Conservation (phyloP, 257 asterid species). For the Buddleja alternifolia region DNA sequence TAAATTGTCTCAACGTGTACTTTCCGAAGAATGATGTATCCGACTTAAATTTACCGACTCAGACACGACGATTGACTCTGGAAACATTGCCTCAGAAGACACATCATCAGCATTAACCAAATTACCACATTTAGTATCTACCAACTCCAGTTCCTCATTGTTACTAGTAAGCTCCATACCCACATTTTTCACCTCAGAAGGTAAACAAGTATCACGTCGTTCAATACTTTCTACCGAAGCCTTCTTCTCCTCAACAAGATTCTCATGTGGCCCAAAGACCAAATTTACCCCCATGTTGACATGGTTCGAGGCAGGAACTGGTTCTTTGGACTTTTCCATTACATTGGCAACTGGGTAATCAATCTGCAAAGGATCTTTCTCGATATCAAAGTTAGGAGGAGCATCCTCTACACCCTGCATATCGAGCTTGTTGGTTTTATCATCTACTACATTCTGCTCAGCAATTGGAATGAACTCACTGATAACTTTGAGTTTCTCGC, state of each 20-base stretch:
- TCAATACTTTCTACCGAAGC: conserved; percentile 38
- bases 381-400: conserved; percentile 31
- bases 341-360: conserved; percentile 33
- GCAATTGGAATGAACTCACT: conserved; percentile 27
- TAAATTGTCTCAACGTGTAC: conserved; percentile 96
- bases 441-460: conserved; percentile 25
- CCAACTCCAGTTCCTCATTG: conserved; percentile 40
- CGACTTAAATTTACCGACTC: conserved; percentile 75
- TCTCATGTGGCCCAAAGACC: conserved; percentile 22
- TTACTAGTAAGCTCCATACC: conserved; percentile 22
- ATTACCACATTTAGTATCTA: conserved; percentile 58
- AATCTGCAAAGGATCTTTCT: conserved; percentile 32
- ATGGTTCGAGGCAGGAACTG: conserved; percentile 20
- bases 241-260: conserved; percentile 26
- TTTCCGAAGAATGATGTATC: conserved; percentile 99
- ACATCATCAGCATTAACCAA: conserved; percentile 55
- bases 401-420: conserved; percentile 32
- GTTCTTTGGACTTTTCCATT: conserved; percentile 37
- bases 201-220: conserved; percentile 32
- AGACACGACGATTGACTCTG: no score
- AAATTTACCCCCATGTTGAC: conserved; percentile 32
- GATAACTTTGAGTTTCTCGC: conserved; percentile 32
- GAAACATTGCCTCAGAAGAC: conserved; percentile 74
- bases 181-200: conserved; percentile 33
- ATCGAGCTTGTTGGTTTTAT: not conserved